phyloP scores from a whole-genome alignment of 1,284 basidiomycete genomes.

The Leccinum angustisporum region DNA sequence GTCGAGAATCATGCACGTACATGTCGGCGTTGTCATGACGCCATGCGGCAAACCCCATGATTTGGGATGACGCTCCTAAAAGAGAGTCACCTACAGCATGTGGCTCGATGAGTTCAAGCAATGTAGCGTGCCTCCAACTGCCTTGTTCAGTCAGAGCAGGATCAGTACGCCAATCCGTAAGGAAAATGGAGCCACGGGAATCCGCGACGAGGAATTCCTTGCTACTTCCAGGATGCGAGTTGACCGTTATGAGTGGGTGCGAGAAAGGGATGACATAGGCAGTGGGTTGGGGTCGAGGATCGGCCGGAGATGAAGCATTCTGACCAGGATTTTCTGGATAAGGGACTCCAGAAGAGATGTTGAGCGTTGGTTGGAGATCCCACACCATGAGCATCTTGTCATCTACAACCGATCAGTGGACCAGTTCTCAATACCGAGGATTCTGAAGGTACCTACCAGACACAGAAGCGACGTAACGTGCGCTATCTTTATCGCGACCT shows the following conservation, averaged over 20 bases:
- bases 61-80: slow-evolving; percentile 46
- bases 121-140: slow-evolving; percentile 57
- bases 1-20: slow-evolving; percentile 44
- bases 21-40: slow-evolving; percentile 64
- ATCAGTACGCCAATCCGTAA: slow-evolving; percentile 78
- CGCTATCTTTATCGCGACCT: slow-evolving; percentile 60
- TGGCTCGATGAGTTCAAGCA: slow-evolving; percentile 72
- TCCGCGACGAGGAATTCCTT: slow-evolving; percentile 78
- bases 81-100: slow-evolving; percentile 53
- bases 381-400: slow-evolving; percentile 82
- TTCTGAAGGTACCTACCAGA: slow-evolving; percentile 49
- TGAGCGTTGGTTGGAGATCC: slow-evolving; percentile 63
- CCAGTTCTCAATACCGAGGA: not conserved
- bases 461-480: slow-evolving; percentile 74
- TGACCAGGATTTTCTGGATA: slow-evolving; percentile 29
- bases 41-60: slow-evolving; percentile 67
- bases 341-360: slow-evolving; percentile 38
- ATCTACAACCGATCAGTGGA: slow-evolving; percentile 42
- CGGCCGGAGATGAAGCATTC: slow-evolving; percentile 23
- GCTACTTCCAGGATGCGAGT: slow-evolving; percentile 68
- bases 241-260: slow-evolving; percentile 64
- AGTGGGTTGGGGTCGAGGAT: slow-evolving; percentile 60
- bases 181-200: slow-evolving; percentile 65
- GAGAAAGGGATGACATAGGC: slow-evolving; percentile 73
- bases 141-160: slow-evolving; percentile 53